phyloP scores from a whole-genome alignment of 2,329 filamentous ascomycete species.

The Diaporthe citriasiana region DNA sequence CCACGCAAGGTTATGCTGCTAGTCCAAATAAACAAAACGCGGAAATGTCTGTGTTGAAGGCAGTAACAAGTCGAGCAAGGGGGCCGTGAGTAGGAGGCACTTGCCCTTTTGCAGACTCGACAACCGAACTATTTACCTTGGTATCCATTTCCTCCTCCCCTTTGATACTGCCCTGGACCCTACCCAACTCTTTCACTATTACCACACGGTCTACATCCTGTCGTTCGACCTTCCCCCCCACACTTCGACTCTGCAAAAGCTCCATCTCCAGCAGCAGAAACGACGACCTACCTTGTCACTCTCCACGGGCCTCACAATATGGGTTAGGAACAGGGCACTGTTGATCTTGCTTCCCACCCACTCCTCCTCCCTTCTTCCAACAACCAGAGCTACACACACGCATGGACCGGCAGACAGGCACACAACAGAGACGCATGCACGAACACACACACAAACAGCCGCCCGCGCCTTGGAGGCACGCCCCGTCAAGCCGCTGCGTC shows the following conservation, averaged over 20 bases:
- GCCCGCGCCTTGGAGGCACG: neutral
- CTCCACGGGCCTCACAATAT: neutral
- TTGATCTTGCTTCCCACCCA: neutral
- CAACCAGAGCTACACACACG: neutral
- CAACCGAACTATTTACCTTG: slow-evolving; percentile 39
- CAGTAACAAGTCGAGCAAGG: slow-evolving; percentile 20
- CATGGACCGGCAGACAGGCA: neutral
- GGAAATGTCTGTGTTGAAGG: slow-evolving; percentile 21
- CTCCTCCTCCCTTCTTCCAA: neutral
- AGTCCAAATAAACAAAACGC: slow-evolving; percentile 22
- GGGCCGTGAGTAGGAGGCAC: slow-evolving; percentile 33
- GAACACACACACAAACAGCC: neutral
- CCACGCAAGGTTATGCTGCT: slow-evolving; percentile 18
- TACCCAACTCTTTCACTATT: slow-evolving; percentile 37
- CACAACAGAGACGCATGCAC: neutral
- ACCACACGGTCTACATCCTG: slow-evolving; percentile 37
- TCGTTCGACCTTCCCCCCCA: neutral
- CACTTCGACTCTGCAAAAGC: neutral
- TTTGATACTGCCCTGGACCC: slow-evolving; percentile 39
- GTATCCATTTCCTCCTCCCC: slow-evolving; percentile 39
- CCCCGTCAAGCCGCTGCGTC: slow-evolving; percentile 24
- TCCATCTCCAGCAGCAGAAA: neutral
- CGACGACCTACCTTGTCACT: neutral
- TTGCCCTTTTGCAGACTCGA: slow-evolving; percentile 39
- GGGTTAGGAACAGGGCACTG: neutral